Percentiles rank a stretch among this genome's conserved stretches.
Evolutionary conservation across 1,284 basidiomycete species (phyloP).

Genomic region (Microbotryum lychnidis-dioicae): DNA sequence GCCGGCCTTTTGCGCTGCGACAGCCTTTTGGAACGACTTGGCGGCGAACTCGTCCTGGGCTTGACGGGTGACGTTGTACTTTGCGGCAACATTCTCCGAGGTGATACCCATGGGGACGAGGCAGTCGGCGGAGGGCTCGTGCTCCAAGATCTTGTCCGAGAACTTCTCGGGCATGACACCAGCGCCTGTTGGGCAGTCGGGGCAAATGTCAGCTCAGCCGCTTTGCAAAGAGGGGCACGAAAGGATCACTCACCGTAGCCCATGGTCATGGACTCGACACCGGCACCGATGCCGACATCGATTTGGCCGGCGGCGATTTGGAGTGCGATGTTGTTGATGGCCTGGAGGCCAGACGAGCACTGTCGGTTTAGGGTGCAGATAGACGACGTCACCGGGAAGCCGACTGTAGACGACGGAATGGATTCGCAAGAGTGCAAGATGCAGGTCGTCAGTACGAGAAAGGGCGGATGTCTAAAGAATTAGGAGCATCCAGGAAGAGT

Average conservation of each 20-base stretch:
- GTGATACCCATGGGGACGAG: constrained; percentile 55
- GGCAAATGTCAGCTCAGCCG: constrained; percentile 40
- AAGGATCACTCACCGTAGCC: constrained; percentile 33
- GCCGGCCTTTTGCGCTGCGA: constrained; percentile 74
- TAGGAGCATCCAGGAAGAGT: constrained; percentile 9
- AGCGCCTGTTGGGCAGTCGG: constrained; percentile 36
- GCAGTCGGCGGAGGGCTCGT: constrained; percentile 80
- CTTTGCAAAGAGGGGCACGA: constrained; percentile 45
- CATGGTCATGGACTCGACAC: constrained; percentile 88
- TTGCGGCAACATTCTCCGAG: constrained; percentile 79
- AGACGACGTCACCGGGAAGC: constrained; percentile 72
- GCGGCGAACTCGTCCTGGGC: constrained; percentile 81
- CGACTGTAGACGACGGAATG: constrained; percentile 75
- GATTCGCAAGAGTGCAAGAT: background rate
- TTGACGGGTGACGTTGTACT: constrained; percentile 64
- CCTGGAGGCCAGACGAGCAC: constrained; percentile 85
- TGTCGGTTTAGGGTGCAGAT: constrained; percentile 90
- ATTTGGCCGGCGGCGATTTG: constrained; percentile 53
- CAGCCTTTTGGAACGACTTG: constrained; percentile 72
- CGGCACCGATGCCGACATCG: constrained; percentile 60
- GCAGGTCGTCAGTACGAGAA: background rate
- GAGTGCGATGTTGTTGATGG: constrained; percentile 84
- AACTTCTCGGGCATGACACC: constrained; percentile 61
- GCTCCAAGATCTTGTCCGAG: constrained; percentile 70
- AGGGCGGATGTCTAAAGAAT: too few relatives aligned